Percentiles rank a stretch among this genome's conserved stretches.
Evolutionary conservation across 2,329 filamentous ascomycete genomes (phyloP).

Genomic region (Trichophyton verrucosum): DNA sequence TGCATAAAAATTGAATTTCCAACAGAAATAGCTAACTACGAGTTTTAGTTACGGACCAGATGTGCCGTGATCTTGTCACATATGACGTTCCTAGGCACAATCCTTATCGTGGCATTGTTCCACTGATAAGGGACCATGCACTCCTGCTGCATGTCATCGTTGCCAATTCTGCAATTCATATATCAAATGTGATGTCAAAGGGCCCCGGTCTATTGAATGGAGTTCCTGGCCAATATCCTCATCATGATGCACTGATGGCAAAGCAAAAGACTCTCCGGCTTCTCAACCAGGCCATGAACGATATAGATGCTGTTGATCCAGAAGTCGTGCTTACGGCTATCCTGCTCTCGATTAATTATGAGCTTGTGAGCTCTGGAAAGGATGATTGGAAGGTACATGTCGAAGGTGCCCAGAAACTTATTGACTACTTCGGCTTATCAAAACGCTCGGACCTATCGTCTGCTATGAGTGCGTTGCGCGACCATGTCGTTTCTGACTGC

Average conservation of each 20-base stretch:
- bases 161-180: conserved; percentile 8
- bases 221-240: neutral
- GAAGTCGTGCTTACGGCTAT: conserved; percentile 33
- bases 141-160: conserved; percentile 5
- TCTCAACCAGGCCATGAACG: conserved; percentile 24
- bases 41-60: conserved; percentile 3
- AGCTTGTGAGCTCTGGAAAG: conserved; percentile 39
- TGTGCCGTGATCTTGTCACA: conserved; percentile 4
- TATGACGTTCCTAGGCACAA: conserved; percentile 8
- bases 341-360: conserved; percentile 21
- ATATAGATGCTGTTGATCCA: conserved; percentile 15
- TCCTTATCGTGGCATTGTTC: conserved; percentile 7
- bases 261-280: conserved; percentile 34
- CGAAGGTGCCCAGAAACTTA: conserved; percentile 39
- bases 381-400: conserved; percentile 42
- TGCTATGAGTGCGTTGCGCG: conserved; percentile 3
- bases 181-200: conserved; percentile 2
- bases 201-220: neutral
- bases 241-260: conserved; percentile 3
- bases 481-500: conserved; percentile 19
- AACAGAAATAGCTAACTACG: conserved; percentile 12
- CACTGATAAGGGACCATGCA: conserved; percentile 6
- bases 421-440: conserved; percentile 15
- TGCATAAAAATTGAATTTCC: neutral
- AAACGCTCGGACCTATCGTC: neutral